Conservation (phyloP, 2,329 filamentous ascomycete genomes). For the Penicillium thymicola region DNA sequence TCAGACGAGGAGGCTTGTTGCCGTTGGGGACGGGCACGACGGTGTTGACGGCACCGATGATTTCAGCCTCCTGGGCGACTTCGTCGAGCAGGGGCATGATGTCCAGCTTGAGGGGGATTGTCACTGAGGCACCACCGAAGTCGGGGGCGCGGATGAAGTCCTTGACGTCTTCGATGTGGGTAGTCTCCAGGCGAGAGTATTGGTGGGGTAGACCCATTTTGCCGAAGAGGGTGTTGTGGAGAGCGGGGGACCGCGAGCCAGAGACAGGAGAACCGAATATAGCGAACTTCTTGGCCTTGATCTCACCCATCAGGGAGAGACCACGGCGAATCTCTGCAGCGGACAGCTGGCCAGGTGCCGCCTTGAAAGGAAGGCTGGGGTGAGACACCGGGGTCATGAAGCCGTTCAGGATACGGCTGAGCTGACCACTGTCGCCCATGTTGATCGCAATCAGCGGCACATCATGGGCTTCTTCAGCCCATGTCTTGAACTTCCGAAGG, state of each 20-base stretch:
- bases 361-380: constrained; percentile 82
- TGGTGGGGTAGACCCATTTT: constrained; percentile 75
- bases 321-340: constrained; percentile 81
- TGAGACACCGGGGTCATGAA: constrained; percentile 97
- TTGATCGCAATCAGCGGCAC: constrained; percentile 93
- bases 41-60: constrained; percentile 93
- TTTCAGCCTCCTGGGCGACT: constrained; percentile 71
- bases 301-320: constrained; percentile 73
- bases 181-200: constrained; percentile 76
- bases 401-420: constrained; percentile 83
- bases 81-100: constrained; percentile 78
- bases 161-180: constrained; percentile 57
- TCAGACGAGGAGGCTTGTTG: constrained; percentile 51
- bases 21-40: constrained; percentile 63
- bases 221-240: constrained; percentile 83
- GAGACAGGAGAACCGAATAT: constrained; percentile 84
- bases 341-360: constrained; percentile 89
- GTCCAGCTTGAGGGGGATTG: constrained; percentile 90
- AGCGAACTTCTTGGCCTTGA: constrained; percentile 73
- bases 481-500: constrained; percentile 74
- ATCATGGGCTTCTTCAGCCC: constrained; percentile 68
- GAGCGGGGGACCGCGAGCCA: constrained; percentile 76
- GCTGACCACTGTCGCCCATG: constrained; percentile 83
- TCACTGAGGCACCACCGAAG: constrained; percentile 93
- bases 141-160: constrained; percentile 64